Base-by-base conservation (phyloP, 768 basidiomycete genomes). In the Leccinum disarticulatum region DNA sequence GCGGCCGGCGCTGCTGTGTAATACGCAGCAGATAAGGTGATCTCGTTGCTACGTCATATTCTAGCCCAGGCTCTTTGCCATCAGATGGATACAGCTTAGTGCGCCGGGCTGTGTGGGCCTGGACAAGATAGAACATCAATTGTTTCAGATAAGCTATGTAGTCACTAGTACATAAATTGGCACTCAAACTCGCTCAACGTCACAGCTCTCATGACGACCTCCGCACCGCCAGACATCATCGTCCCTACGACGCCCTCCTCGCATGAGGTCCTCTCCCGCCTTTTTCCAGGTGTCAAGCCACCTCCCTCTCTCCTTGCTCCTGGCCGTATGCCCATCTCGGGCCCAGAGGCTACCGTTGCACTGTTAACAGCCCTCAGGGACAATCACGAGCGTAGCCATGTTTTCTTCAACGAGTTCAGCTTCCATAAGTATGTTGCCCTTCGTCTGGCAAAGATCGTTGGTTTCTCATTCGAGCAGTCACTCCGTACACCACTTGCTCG, bases 401-500 rank as follows among this genome's bases (percentile, higher is more conserved):
- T 81, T 30, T 87, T 83, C 66, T 83, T 85, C 72, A 80, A 84
- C 59, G 62, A 72, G 17, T 70, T 64, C 30, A 68, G 70, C 8
- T 72, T 73, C 59, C 73, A 73, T 64, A 74, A 73, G 70, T 74
- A 57, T 22, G 68, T 60, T 2, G 8, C 35, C 35, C 13, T 47
- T 35, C 8, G 2, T 54, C n/a, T 7, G 15, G 47, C 10, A 17
- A 19, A 6, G 2, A 11, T 50, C 11, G 2, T n/a, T 49, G 50
- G 19, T 56, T 19, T 5, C 14, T 64, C 19, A 46, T 36, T n/a
- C n/a, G 41, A 13, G 15, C 27, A 83, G 81, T 60, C 88, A 90
- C 72, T 73, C 81, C 35, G 76, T 79, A 3, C 87, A 88, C 66
- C 83, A 82, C 41, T 66, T 82, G 15, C 72, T 87, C 14, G 85